Evolutionary conservation across 805 yeast genomes (phyloP).

Genomic region (Kuraishia piskuri): DNA sequence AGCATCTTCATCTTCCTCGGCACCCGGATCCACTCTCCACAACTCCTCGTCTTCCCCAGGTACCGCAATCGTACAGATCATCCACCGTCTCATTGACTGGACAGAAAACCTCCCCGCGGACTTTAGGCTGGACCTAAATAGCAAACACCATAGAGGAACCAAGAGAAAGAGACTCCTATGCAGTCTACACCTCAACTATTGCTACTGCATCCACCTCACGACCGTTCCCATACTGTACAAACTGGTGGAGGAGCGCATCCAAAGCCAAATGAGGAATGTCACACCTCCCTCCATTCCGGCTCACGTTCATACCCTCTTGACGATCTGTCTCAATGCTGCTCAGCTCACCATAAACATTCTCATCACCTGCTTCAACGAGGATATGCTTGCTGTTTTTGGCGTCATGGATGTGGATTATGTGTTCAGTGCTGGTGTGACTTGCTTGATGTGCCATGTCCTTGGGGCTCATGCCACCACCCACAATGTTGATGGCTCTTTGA

Average conservation of each 20-base stretch:
- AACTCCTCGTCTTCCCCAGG: background rate
- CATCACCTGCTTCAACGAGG: conserved; percentile 12
- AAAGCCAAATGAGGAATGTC: conserved; percentile 4
- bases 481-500: conserved; percentile 10
- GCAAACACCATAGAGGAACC: conserved; percentile 2
- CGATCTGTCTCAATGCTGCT: conserved; percentile 18
- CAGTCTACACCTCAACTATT: conserved; percentile 18
- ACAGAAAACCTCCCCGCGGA: conserved; percentile 12
- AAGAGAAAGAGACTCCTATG: conserved; percentile 13
- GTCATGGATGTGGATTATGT: conserved; percentile 21
- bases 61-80: conserved; percentile 10
- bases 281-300: conserved; percentile 6
- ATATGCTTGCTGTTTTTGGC: conserved; percentile 16
- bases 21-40: too few relatives aligned
- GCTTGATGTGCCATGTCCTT: conserved; percentile 19
- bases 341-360: conserved; percentile 13
- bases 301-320: conserved; percentile 13
- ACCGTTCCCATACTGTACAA: conserved; percentile 18
- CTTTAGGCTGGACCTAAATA: conserved; percentile 7
- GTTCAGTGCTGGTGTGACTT: conserved; percentile 17
- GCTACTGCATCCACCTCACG: conserved; percentile 19
- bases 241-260: conserved; percentile 10
- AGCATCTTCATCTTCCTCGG: too few relatives aligned
- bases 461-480: conserved; percentile 8
- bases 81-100: conserved; percentile 17